phyloP scores from a whole-genome alignment of 2,329 filamentous ascomycete genomes.

The Fusarium redolens region DNA sequence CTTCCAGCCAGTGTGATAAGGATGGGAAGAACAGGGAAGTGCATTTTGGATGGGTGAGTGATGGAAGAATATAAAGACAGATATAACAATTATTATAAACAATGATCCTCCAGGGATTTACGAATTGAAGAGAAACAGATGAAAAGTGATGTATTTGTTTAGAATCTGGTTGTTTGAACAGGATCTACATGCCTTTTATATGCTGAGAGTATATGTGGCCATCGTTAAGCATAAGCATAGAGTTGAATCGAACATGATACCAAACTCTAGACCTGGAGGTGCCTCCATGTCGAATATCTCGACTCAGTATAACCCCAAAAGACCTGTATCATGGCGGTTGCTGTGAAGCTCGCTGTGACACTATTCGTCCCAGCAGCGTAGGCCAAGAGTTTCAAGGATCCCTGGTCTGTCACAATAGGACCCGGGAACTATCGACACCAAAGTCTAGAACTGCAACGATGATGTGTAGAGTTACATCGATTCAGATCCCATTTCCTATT shows the following conservation, averaged over 20 bases:
- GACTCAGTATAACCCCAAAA: conserved; percentile 9
- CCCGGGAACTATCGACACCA: background rate
- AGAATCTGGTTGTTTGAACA: background rate
- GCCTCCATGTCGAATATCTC: conserved; percentile 1
- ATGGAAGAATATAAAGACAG: background rate
- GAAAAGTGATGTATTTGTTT: background rate
- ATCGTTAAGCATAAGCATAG: conserved; percentile 20
- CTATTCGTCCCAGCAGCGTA: conserved; percentile 23
- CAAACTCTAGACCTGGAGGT: background rate
- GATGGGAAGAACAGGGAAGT: conserved; percentile 22
- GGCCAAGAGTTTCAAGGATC: conserved; percentile 34
- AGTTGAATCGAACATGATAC: conserved; percentile 7
- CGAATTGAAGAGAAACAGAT: conserved; percentile 11
- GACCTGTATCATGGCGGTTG: conserved; percentile 24
- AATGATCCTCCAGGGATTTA: conserved; percentile 16
- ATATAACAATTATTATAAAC: background rate
- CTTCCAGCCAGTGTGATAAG: conserved; percentile 32
- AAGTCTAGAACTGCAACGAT: background rate
- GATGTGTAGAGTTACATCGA: background rate
- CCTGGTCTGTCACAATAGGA: conserved; percentile 14
- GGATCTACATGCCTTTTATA: conserved; percentile 25
- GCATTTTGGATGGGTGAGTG: conserved; percentile 25
- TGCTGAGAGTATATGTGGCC: conserved; percentile 4
- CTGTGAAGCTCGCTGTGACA: conserved; percentile 30
- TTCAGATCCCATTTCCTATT: conserved; percentile 1